Evolutionary conservation across 2,329 filamentous ascomycete genomes (phyloP).

Genomic region (Cercospora sp.): DNA sequence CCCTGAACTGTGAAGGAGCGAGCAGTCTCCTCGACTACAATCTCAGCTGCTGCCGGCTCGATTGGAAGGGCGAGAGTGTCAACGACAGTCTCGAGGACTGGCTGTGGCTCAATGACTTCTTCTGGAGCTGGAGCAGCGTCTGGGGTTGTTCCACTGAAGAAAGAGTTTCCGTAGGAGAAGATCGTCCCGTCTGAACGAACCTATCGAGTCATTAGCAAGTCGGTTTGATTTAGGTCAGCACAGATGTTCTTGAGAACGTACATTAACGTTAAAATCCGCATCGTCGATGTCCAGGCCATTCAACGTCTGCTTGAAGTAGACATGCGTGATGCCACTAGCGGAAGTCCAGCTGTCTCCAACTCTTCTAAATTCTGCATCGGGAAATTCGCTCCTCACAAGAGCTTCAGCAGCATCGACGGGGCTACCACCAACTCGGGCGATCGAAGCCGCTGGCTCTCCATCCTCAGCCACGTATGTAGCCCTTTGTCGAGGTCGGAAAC

Average conservation of each 20-base stretch:
- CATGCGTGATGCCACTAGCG: constrained; percentile 57
- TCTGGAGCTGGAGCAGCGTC: constrained; percentile 42
- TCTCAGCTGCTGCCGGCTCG: constrained; percentile 41
- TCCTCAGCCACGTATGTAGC: constrained; percentile 21
- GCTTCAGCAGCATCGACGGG: constrained; percentile 38
- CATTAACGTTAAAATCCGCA: constrained; percentile 61
- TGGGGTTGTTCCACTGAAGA: constrained; percentile 49
- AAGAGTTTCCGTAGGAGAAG: constrained; percentile 59
- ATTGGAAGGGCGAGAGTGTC: constrained; percentile 46
- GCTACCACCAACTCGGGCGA: constrained; percentile 21
- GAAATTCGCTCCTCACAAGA: constrained; percentile 39
- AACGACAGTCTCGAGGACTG: constrained; percentile 47
- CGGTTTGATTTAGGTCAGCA: background rate
- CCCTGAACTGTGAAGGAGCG: constrained; percentile 49
- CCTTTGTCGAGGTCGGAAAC: constrained; percentile 22
- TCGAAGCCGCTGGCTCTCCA: constrained; percentile 6
- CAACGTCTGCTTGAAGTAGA: constrained; percentile 60
- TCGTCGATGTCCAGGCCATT: constrained; percentile 62
- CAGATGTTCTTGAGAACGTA: constrained; percentile 33
- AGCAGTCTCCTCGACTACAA: constrained; percentile 36
- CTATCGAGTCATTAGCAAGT: constrained; percentile 33
- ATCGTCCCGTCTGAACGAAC: constrained; percentile 55
- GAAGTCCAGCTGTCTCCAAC: constrained; percentile 56
- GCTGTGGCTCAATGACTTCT: constrained; percentile 46
- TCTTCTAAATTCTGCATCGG: constrained; percentile 51